Percentiles rank a stretch among this genome's conserved stretches.
Evolutionary conservation across 2,329 filamentous ascomycete genomes (phyloP).

Genomic region (Xenoacremonium recifei): DNA sequence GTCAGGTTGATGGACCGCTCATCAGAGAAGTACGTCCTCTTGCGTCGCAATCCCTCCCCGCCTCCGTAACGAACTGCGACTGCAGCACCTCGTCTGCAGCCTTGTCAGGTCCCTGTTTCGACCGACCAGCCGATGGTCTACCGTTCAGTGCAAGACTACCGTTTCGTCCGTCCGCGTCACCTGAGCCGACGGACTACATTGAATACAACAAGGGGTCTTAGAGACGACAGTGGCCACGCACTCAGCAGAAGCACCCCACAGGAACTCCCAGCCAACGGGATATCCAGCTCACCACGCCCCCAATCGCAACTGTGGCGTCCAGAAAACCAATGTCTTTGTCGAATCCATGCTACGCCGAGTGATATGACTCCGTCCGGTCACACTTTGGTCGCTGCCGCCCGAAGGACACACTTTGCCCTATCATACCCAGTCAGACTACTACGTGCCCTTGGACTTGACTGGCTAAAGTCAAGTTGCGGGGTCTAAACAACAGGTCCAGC

Average conservation of each 20-base stretch:
- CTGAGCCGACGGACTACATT: slow-evolving; percentile 8
- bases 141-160: slow-evolving; percentile 1
- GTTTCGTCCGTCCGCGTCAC: slow-evolving; percentile 9
- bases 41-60: slow-evolving; percentile 18
- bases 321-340: background rate
- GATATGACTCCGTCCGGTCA: too few species aligned
- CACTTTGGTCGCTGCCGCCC: too few species aligned
- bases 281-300: slow-evolving; percentile 2
- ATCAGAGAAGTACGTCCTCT: too few species aligned
- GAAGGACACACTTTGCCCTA: slow-evolving; percentile 3
- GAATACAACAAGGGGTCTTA: background rate
- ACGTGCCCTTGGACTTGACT: slow-evolving; percentile 6
- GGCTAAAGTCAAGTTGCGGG: slow-evolving; percentile 15
- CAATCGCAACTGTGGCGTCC: background rate
- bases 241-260: too few species aligned
- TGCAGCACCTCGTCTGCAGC: slow-evolving; percentile 22
- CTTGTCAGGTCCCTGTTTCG: slow-evolving; percentile 19
- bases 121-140: slow-evolving; percentile 5
- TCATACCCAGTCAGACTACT: slow-evolving; percentile 2
- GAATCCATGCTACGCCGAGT: too few species aligned
- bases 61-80: slow-evolving; percentile 20
- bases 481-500: slow-evolving; percentile 10
- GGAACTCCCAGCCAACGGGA: too few species aligned
- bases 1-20: slow-evolving; percentile 22
- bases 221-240: slow-evolving; percentile 2